phyloP scores from a whole-genome alignment of 192 early-diverging fungal species.

The Entomortierella lignicola region DNA sequence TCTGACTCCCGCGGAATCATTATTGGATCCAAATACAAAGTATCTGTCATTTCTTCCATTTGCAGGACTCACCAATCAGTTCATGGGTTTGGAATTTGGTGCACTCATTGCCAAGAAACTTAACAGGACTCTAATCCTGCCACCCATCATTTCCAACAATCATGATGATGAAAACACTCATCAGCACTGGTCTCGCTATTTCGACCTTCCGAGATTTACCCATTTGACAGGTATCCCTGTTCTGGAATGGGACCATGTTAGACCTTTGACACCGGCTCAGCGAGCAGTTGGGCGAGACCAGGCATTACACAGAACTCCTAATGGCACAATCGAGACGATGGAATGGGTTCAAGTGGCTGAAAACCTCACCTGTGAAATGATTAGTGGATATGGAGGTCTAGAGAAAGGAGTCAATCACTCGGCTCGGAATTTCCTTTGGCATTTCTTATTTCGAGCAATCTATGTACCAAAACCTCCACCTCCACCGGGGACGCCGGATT shows the following conservation, averaged over 20 bases:
- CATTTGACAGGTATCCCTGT: constrained; percentile 28
- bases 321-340: not conserved
- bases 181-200: constrained; percentile 34
- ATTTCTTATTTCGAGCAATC: constrained; percentile 26
- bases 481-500: not conserved
- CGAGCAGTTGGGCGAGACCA: constrained; percentile 17
- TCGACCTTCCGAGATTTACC: constrained; percentile 30
- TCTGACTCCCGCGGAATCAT: constrained; percentile 18
- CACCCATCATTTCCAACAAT: constrained; percentile 44
- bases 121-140: constrained; percentile 35
- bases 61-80: constrained; percentile 49
- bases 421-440: constrained; percentile 15
- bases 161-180: constrained; percentile 46
- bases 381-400: constrained; percentile 18
- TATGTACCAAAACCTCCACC: not conserved
- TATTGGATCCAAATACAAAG: constrained; percentile 17
- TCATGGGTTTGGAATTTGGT: constrained; percentile 29
- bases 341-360: constrained; percentile 18
- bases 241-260: constrained; percentile 32
- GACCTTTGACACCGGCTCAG: constrained; percentile 26
- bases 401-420: constrained; percentile 6
- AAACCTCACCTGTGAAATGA: constrained; percentile 29
- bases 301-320: not conserved
- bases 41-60: constrained; percentile 42
- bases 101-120: constrained; percentile 22